phyloP scores from a whole-genome alignment of 257 asterid genomes.

The Solanum commersonii region DNA sequence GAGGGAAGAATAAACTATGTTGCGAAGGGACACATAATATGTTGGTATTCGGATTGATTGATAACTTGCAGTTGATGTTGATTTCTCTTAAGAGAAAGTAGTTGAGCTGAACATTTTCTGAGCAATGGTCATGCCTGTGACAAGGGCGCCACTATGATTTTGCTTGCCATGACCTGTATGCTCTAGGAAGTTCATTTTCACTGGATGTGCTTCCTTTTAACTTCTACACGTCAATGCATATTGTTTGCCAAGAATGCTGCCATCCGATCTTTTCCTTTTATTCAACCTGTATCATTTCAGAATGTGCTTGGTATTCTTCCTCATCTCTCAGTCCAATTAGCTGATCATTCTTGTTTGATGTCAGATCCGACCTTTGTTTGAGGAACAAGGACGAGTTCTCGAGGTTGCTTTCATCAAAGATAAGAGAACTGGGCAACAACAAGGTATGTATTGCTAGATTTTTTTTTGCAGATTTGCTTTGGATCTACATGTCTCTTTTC shows the following conservation, averaged over 20 bases:
- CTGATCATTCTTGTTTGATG: slow-evolving; percentile 4
- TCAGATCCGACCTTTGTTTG: slow-evolving; percentile 84
- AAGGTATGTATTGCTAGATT: slow-evolving; percentile 57
- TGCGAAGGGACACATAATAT: background rate
- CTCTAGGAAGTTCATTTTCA: background rate
- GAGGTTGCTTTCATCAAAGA: slow-evolving; percentile 94
- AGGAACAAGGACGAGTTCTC: slow-evolving; percentile 66
- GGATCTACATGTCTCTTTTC: slow-evolving; percentile 47
- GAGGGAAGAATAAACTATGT: background rate
- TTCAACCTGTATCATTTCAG: background rate
- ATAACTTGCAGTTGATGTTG: background rate
- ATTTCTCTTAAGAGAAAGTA: background rate
- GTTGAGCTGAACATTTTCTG: background rate
- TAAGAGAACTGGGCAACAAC: slow-evolving; percentile 91
- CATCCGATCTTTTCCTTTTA: background rate
- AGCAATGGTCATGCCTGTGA: background rate
- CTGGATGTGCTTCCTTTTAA: background rate
- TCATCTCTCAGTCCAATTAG: background rate
- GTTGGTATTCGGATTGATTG: background rate
- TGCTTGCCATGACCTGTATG: background rate
- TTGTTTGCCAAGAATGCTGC: background rate
- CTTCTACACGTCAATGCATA: background rate
- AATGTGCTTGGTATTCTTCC: background rate
- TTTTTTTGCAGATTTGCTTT: background rate
- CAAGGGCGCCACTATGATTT: background rate